These are phyloP conservation scores for Candida succiphila DNA, from an alignment of 805 yeast genomes.

Conservation along the genomic window DNA sequence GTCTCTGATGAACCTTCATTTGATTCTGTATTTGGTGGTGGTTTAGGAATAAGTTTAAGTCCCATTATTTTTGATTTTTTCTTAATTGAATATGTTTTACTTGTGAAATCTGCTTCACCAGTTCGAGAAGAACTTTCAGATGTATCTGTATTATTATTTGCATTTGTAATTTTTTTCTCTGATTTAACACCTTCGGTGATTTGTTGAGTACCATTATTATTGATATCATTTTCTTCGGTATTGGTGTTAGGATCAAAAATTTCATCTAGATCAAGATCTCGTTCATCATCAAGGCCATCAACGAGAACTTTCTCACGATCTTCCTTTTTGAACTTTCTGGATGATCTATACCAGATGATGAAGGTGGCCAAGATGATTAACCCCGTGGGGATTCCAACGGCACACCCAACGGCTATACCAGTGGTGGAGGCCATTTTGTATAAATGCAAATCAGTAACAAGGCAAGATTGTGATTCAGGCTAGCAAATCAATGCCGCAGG, in stretches of 20 bases:
- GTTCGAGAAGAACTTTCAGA: too few relatives aligned
- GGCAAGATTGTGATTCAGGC: too few relatives aligned
- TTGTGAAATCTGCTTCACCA: slow-evolving; percentile 4
- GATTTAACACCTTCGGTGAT: background rate
- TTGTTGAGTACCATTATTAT: background rate
- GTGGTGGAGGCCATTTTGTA: slow-evolving; percentile 7
- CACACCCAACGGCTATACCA: slow-evolving; percentile 38
- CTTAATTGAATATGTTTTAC: slow-evolving; percentile 7
- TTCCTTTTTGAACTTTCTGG: slow-evolving; percentile 27
- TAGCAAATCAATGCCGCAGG: too few relatives aligned
- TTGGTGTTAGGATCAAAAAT: slow-evolving; percentile 7
- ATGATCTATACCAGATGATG: slow-evolving; percentile 28
- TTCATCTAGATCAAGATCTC: slow-evolving; percentile 26
- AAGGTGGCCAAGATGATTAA: slow-evolving; percentile 25
- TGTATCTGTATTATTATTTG: background rate
- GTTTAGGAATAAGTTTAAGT: slow-evolving; percentile 5
- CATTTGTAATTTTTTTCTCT: background rate
- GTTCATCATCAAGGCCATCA: slow-evolving; percentile 25
- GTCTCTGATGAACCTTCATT: slow-evolving; percentile 1
- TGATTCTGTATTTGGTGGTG: background rate
- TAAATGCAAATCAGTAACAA: background rate
- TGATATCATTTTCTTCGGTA: background rate
- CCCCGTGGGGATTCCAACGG: slow-evolving; percentile 41
- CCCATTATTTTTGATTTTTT: slow-evolving; percentile 19
- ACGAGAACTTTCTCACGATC: slow-evolving; percentile 19